Evolutionary conservation across 176 grass and related monocot genomes (phyloP), one percentile per base, ranked within the genome.

Genomic region (Rhynchospora pubera): DNA sequence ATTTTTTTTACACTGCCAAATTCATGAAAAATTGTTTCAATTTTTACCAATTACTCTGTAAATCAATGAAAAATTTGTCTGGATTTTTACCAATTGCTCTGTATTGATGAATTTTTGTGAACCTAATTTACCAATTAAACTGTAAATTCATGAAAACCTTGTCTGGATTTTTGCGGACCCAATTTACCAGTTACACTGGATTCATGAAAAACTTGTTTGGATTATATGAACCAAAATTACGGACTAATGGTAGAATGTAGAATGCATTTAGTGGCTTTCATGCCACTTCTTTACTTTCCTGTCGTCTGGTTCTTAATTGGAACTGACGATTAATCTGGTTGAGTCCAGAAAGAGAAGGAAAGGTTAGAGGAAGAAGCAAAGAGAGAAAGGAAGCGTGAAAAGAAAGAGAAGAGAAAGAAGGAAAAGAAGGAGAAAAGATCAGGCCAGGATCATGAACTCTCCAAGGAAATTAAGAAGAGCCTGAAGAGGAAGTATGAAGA

Each of bases 271-370:
- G 22, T 26, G 23, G 39, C 34, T 70, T 46, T 70, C 30, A 46
- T 70, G 66, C 67, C 18, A 65, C 82, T 89, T 61, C 82, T 83
- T 91, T 89, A 64, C 87, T 85, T 89, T 87, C 61, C 84, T 58
- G 1, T 87, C 89, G 84, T 89, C 91, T 0, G 86, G 67, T 91
- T 91, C 92, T 91, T 65, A 87, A 87, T 89, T 83, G 90, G 92
- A 91, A 94, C 87, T 94, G 89, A 94, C 85, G 87, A 87, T 91
- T 94, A 78, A 62, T 91, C 89, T 94, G 92, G 89, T 91, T 80
- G 77, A 88, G 68, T 91, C 89, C 91, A 87, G 89, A 81, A 87
- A 83, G 86, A 88, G 87, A 94, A 87, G 85, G 89, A 88, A 94
- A 87, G 80, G 19, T 85, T 61, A 86, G 88, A 59, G 53, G 67